Percentiles rank a stretch among this genome's conserved stretches.
These are phyloP conservation scores for Penicillium psychrofluorescens DNA, from an alignment of 495 filamentous ascomycete species.

Conservation along the genomic window DNA sequence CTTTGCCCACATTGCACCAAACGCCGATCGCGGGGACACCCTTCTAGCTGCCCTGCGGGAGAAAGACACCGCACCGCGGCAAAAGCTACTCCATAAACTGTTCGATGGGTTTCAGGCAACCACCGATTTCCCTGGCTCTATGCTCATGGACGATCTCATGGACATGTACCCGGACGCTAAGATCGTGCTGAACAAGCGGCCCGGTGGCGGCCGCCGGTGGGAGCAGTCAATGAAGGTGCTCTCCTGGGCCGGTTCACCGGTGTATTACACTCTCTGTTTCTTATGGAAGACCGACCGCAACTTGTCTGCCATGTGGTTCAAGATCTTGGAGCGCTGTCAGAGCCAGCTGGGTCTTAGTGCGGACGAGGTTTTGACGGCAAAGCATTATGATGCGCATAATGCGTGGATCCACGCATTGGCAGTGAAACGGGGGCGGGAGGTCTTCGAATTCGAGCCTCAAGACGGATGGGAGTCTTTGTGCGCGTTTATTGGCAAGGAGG, in stretches of 20 bases:
- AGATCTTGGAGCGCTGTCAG: background rate
- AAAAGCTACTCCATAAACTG: constrained; percentile 13
- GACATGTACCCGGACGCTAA: constrained; percentile 27
- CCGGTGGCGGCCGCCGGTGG: constrained; percentile 6
- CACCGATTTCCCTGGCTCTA: constrained; percentile 13
- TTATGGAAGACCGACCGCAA: constrained; percentile 8
- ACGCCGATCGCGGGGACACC: constrained; percentile 1
- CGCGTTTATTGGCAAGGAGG: constrained; percentile 14
- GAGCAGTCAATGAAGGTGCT: constrained; percentile 3
- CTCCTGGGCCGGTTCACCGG: background rate
- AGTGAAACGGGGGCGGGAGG: constrained; percentile 4
- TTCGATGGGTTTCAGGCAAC: constrained; percentile 17
- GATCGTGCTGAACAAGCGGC: constrained; percentile 21
- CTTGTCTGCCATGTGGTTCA: background rate
- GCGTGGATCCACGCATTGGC: constrained; percentile 5
- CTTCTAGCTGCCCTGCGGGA: constrained; percentile 9
- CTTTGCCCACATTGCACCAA: constrained; percentile 9
- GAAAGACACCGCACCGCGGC: constrained; percentile 7
- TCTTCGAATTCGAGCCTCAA: constrained; percentile 18
- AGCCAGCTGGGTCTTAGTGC: background rate
- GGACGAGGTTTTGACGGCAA: constrained; percentile 2
- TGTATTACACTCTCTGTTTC: background rate
- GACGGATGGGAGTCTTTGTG: constrained; percentile 25
- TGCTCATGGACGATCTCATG: constrained; percentile 23
- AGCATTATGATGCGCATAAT: constrained; percentile 9